Evolutionary conservation across 495 filamentous ascomycete genomes (phyloP).

Genomic region (Xylaria grammica): DNA sequence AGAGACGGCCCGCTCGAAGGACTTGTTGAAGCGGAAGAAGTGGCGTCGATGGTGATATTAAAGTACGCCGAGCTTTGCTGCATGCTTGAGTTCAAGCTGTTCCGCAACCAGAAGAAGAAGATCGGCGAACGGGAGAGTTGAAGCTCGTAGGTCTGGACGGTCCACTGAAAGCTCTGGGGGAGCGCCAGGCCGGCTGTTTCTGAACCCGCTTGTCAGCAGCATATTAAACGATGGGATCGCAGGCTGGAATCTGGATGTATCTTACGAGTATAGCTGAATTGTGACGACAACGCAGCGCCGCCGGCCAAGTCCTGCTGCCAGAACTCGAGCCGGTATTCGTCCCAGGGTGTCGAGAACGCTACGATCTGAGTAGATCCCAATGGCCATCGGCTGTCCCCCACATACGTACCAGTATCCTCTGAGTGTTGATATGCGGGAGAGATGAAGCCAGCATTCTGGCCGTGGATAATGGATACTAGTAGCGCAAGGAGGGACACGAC

Average conservation of each 20-base stretch:
- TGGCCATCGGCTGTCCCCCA: neutral
- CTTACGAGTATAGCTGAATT: constrained; percentile 10
- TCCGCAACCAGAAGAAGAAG: constrained; percentile 9
- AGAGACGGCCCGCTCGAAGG: neutral
- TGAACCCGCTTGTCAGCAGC: neutral
- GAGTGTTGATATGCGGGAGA: neutral
- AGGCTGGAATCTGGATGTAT: neutral
- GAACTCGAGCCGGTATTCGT: constrained; percentile 1
- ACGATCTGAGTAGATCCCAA: constrained; percentile 7
- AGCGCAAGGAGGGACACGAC: neutral
- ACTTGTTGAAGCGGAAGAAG: neutral
- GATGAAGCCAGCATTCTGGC: neutral
- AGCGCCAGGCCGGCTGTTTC: neutral
- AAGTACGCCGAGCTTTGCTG: constrained; percentile 9
- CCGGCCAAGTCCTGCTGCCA: constrained; percentile 4
- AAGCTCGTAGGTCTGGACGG: constrained; percentile 13
- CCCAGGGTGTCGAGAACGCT: neutral
- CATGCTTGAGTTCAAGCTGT: neutral
- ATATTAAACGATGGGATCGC: neutral
- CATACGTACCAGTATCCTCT: neutral
- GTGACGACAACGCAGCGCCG: neutral
- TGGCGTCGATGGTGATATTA: neutral
- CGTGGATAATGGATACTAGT: neutral
- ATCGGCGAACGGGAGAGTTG: neutral
- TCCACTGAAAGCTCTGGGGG: constrained; percentile 12